Percentiles rank a stretch among this genome's conserved stretches.
phyloP scores from a whole-genome alignment of 129 eudicot genomes.

The Artemisia tridentata region DNA sequence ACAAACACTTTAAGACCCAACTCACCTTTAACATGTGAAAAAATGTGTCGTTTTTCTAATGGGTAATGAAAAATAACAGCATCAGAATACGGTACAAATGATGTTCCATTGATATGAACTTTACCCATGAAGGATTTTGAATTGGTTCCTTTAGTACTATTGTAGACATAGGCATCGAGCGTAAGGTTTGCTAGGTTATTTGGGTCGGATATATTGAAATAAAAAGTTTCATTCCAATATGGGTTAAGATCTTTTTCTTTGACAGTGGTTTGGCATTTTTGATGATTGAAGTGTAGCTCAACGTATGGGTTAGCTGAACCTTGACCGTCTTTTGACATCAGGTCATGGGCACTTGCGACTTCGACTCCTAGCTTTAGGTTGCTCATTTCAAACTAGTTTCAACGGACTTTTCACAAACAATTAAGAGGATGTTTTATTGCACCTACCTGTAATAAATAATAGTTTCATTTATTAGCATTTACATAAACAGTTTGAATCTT shows the following conservation, averaged over 20 bases:
- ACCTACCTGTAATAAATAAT: constrained; percentile 19
- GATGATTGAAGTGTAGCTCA: constrained; percentile 83
- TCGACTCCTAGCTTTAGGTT: constrained; percentile 88
- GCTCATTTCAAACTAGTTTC: constrained; percentile 39
- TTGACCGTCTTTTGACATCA: constrained; percentile 76
- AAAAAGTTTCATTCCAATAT: constrained; percentile 85
- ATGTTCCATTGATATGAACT: constrained; percentile 63
- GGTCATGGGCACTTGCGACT: constrained; percentile 73
- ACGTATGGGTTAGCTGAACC: constrained; percentile 77
- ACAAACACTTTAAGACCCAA: constrained; percentile 74
- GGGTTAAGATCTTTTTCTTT: constrained; percentile 90
- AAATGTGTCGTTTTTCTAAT: constrained; percentile 58
- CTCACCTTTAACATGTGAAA: constrained; percentile 80
- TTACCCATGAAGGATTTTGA: constrained; percentile 79
- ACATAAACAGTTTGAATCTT: neutral
- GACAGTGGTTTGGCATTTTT: constrained; percentile 58
- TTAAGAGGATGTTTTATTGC: neutral
- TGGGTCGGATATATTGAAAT: constrained; percentile 77
- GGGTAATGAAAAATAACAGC: constrained; percentile 79
- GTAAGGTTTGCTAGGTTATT: constrained; percentile 47
- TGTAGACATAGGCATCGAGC: constrained; percentile 72
- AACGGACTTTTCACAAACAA: constrained; percentile 24
- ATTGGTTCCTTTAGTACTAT: constrained; percentile 32
- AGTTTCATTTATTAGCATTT: neutral
- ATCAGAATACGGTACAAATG: constrained; percentile 81